Evolutionary conservation across 2,329 filamentous ascomycete genomes (phyloP).

Genomic region (Fusarium kyushuense): DNA sequence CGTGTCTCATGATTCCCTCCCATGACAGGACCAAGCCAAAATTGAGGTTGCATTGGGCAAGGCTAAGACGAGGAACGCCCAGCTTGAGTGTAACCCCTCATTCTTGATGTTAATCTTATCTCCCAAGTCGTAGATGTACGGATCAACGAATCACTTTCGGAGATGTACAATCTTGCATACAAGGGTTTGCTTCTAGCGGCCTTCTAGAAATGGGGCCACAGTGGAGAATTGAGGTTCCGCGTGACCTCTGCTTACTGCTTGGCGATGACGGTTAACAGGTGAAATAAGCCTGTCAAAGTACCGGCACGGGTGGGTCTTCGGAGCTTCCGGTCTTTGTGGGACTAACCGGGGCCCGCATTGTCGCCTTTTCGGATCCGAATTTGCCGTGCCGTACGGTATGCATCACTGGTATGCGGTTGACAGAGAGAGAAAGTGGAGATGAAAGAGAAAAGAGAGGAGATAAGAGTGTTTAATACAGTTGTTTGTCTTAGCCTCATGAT

Average conservation of each 20-base stretch:
- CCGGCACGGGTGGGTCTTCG: background rate
- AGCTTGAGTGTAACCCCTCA: slow-evolving; percentile 20
- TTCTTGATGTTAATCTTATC: slow-evolving; percentile 31
- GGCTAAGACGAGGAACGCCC: slow-evolving; percentile 31
- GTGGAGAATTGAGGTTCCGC: slow-evolving; percentile 20
- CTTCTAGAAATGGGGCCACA: slow-evolving; percentile 33
- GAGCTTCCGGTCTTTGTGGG: slow-evolving; percentile 4
- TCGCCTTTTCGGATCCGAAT: slow-evolving; percentile 39
- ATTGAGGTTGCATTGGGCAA: slow-evolving; percentile 26
- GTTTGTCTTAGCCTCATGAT: background rate
- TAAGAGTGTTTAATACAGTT: slow-evolving; percentile 4
- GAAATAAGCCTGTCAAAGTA: background rate
- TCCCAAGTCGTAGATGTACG: slow-evolving; percentile 1
- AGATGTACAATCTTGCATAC: slow-evolving; percentile 10
- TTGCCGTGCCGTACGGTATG: slow-evolving; percentile 26
- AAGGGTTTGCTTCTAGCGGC: slow-evolving; percentile 28
- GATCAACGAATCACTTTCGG: slow-evolving; percentile 31
- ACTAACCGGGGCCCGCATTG: background rate
- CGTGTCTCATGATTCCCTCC: slow-evolving; percentile 23
- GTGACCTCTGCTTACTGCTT: slow-evolving; percentile 28
- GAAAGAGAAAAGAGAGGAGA: background rate
- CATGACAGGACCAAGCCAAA: slow-evolving; percentile 29
- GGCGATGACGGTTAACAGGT: slow-evolving; percentile 19
- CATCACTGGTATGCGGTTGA: slow-evolving; percentile 31
- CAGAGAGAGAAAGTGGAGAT: slow-evolving; percentile 1